phyloP scores from a whole-genome alignment of 352 stramenopile species.

The Phytophthora pisi region DNA sequence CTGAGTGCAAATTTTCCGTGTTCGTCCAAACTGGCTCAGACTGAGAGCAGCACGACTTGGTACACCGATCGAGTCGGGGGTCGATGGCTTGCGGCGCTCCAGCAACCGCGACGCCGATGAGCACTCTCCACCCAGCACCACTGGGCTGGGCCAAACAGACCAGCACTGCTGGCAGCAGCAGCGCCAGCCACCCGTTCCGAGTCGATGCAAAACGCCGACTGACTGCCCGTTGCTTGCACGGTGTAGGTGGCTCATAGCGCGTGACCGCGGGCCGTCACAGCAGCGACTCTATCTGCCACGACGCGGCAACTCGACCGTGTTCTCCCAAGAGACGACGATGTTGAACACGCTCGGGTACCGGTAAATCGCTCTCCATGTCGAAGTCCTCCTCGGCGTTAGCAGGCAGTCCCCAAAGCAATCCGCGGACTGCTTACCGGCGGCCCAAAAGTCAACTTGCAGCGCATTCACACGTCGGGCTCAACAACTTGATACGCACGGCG shows the following conservation, averaged over 20 bases:
- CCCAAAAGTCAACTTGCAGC: conserved; percentile 12
- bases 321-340: conserved; percentile 5
- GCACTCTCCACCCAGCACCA: not conserved
- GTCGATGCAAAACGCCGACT: not conserved
- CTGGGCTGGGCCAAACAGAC: too few species aligned
- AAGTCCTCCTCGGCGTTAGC: not conserved
- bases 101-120: not conserved
- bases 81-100: not conserved
- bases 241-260: conserved; percentile 8
- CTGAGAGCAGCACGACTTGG: not conserved
- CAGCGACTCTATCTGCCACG: conserved; percentile 6
- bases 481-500: conserved; percentile 2
- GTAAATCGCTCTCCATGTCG: not conserved
- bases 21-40: conserved; percentile 19
- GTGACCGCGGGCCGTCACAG: conserved; percentile 10
- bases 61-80: not conserved
- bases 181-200: not conserved
- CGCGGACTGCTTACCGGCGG: conserved; percentile 15
- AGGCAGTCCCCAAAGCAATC: conserved; percentile 5
- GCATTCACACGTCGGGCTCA: conserved; percentile 3
- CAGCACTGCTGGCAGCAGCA: too few species aligned
- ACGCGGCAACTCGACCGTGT: conserved; percentile 8
- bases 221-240: conserved; percentile 5
- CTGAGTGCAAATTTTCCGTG: conserved; percentile 19
- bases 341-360: conserved; percentile 8